Base-by-base conservation (phyloP, 306 rosid genomes). In the Datisca glomerata region DNA sequence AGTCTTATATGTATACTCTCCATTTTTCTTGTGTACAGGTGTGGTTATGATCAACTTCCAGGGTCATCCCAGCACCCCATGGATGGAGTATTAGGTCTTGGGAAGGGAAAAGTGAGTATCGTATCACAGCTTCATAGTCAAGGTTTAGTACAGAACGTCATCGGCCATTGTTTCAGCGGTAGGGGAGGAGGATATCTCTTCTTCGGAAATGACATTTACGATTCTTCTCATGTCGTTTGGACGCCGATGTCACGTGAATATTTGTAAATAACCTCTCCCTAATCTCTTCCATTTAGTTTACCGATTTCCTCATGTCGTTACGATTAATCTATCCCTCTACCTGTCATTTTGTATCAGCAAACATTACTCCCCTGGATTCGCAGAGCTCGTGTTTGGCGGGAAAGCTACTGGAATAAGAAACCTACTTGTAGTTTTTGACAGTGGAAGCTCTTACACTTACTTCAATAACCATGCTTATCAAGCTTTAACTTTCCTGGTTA, bases 81-180 rank as follows among this genome's bases (percentile, higher is more conserved):
- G 36, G 96, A 87, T 43, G 96, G 96, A 60, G 51, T 87, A 31
- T 85, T 87, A 7, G 96, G 96, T 38, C 76, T 87, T n/a, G 96
- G 96, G 17, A 71, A 72, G 53, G 96, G 96, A 40, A 70, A 80
- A 24, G 37, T 92, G 43, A 83, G 93, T 66, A 61, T 83, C 22
- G 43, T 79, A 25, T 87, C 97, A 24, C 97, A 87, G 57, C 74
- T 87, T 51, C 51, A 63, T 24, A 62, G 59, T 52, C 93, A 76
- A 58, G 93, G 93, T 17, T 52, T 74, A 35, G 69, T 72, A 14
- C 41, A 66, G 50, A 79, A 87, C 43, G 76, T 83, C n/a, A 28
- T 87, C 21, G 94, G 97, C 16, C 94, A 87, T 52, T 87, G 97
- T 51, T 70, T 87, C 27, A 79, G 93, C 35, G 53, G 73, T 24